Evolutionary conservation across 768 basidiomycete genomes (phyloP), one percentile per base, ranked within the genome.

Genomic region (Mycena galericulata): DNA sequence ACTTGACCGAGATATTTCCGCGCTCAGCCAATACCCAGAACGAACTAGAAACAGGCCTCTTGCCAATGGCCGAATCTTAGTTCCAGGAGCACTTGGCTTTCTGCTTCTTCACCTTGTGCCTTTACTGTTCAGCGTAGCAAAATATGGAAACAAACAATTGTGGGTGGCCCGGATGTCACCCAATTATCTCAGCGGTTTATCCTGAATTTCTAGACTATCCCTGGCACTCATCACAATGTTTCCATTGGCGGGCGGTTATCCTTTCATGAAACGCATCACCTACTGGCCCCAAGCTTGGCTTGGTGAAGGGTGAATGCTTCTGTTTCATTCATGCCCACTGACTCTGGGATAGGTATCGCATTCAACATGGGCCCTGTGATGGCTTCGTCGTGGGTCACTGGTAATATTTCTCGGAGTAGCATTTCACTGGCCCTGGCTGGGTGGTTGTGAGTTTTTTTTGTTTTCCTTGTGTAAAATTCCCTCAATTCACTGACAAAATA

Each of bases 281-380:
- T 68, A 77, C 43, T 78, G 75, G 74, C 76, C 77, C 2, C 77
- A 78, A 49, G 75, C 75, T 0, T 77, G 75, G 76, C 63, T 78
- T 5, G 67, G 71, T 62, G 17, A 36, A 36, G 6, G n/a, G 34
- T 14, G 14, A 6, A 36, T 36, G 14, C 14, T 36, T 36, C 14
- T 6, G 14, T 7, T 36, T 36, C 34, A 14, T 14, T 14, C 34
- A 36, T 36, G 34, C 34, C 14, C 34, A 36, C 34, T n/a, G n/a
- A n/a, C n/a, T 3, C 9, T 41, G 8, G 17, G n/a, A 9, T 45
- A 58, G 57, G 29, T 15, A 3, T 58, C 3, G 57, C 57, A 15
- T 58, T 58, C 30, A 45, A 58, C 30, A 58, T 29, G 2, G 30
- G 57, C 18, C 15, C 45, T 2, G 0, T 46, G n/a, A 32, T 45